Percentiles rank a stretch among this genome's conserved stretches.
Evolutionary conservation across 1,284 basidiomycete genomes (phyloP).

Genomic region (Hemileia vastatrix): DNA sequence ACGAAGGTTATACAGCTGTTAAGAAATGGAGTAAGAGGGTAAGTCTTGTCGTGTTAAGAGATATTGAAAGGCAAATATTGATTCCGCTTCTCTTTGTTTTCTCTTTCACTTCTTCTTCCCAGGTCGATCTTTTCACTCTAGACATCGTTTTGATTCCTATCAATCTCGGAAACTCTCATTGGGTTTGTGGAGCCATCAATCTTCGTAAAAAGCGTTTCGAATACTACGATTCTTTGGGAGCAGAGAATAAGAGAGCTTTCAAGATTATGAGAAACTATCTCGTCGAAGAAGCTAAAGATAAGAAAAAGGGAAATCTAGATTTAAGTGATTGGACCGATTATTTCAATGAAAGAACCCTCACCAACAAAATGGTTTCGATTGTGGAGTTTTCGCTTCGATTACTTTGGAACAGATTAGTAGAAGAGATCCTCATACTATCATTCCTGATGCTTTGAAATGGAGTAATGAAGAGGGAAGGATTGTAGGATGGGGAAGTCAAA

Average conservation of each 20-base stretch:
- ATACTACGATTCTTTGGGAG: slow-evolving; percentile 43
- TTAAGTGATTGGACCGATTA: slow-evolving; percentile 32
- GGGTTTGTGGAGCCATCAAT: slow-evolving; percentile 43
- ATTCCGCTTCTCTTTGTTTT: not conserved
- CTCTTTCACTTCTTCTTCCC: not conserved
- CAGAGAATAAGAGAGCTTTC: slow-evolving; percentile 26
- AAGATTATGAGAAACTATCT: slow-evolving; percentile 35
- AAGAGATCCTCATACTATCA: too few species aligned
- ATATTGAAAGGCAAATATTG: too few species aligned
- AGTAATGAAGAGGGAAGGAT: too few species aligned
- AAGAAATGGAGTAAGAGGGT: slow-evolving; percentile 40
- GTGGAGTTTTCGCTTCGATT: slow-evolving; percentile 43
- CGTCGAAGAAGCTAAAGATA: slow-evolving; percentile 32
- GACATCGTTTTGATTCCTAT: slow-evolving; percentile 41
- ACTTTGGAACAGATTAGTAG: too few species aligned
- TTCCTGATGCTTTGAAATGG: too few species aligned
- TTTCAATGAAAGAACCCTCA: slow-evolving; percentile 28
- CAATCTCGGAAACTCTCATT: slow-evolving; percentile 41
- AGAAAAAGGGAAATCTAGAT: slow-evolving; percentile 34
- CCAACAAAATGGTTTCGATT: slow-evolving; percentile 42
- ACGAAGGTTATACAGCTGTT: slow-evolving; percentile 34
- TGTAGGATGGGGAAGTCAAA: too few species aligned
- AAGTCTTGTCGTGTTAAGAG: too few species aligned
- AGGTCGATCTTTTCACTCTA: slow-evolving; percentile 41
- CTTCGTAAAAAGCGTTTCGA: slow-evolving; percentile 40